Base-by-base conservation (phyloP, 2,329 filamentous ascomycete species). In the Claviceps maximensis region DNA sequence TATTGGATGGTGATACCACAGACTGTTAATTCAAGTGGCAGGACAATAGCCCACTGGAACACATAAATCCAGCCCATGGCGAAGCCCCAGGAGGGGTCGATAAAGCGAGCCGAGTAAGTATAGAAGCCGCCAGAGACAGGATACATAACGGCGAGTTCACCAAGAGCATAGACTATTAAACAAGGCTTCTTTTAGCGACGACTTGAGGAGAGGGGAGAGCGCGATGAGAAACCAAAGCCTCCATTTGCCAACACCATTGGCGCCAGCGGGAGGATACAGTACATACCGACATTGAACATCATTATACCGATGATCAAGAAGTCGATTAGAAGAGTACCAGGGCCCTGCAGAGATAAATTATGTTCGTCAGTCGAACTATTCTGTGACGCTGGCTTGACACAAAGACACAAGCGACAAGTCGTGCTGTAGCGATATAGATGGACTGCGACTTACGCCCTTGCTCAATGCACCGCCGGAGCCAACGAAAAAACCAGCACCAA, bases 401-500 rank as follows among this genome's bases (percentile, higher is more conserved):
- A 17, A 17, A 38, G 15, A 17, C 15, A 17, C 33, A 17, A 17
- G 17, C 17, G 31, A 33, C 7, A 3, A 10, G 31, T 9, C 3
- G 31, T 33, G 31, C 13, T 3, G 13, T 12, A 33, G 31, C 7
- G 31, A 33, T 33, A 33, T 17, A 15, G n/a, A 45, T 45, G 42
- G 23, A 27, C 21, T 27, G 42, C 79, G 51, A 59, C 71, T 63
- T 68, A 72, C 74, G 66, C 78, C 78, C 53, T 67, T 72, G 56
- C 60, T 62, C 13, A 81, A 66, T 48, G 78, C 78, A 59, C 67
- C 62, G 58, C 78, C 78, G 38, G 77, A 79, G 60, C 78, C 77
- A 61, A 81, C 78, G 65, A 81, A 82, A 70, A 82, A 79, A 68
- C 78, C 78, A 63, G 78, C 78, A 64, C 78, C 78, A 53, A 82